These are phyloP conservation scores for Myxozyma monticola DNA, from an alignment of 805 yeast species.

Conservation along the genomic window DNA sequence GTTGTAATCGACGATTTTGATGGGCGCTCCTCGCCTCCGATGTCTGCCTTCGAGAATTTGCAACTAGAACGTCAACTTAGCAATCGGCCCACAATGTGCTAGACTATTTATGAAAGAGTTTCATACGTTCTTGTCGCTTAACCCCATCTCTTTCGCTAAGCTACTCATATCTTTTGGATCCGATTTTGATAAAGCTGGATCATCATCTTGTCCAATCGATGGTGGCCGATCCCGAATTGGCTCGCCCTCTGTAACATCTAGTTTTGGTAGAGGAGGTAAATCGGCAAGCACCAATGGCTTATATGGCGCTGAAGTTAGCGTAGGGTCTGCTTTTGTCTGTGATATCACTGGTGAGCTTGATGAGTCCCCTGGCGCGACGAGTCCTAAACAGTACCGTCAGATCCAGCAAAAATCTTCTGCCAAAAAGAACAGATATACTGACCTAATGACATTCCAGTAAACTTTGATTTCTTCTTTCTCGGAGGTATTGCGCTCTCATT, in stretches of 20 bases:
- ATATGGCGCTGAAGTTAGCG: constrained; percentile 7
- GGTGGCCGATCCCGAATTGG: too few relatives aligned
- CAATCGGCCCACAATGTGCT: not conserved
- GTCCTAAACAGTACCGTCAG: too few relatives aligned
- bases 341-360: too few relatives aligned
- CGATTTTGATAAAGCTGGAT: too few relatives aligned
- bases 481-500: too few relatives aligned
- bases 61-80: constrained; percentile 1
- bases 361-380: too few relatives aligned
- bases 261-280: constrained; percentile 6
- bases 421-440: not conserved
- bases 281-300: constrained; percentile 7
- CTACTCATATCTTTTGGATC: constrained; percentile 1
- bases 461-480: not conserved
- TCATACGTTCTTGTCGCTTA: constrained; percentile 13
- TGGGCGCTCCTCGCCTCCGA: constrained; percentile 9
- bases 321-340: too few relatives aligned
- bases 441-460: constrained; percentile 1
- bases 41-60: constrained; percentile 27
- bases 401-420: too few relatives aligned
- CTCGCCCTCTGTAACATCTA: too few relatives aligned
- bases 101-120: not conserved
- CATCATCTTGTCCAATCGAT: too few relatives aligned
- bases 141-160: constrained; percentile 16
- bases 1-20: constrained; percentile 41